Percentiles rank a stretch among this genome's conserved stretches.
Evolutionary conservation across 176 grass and related monocot species (phyloP).

Genomic region (Melocanna baccifera): DNA sequence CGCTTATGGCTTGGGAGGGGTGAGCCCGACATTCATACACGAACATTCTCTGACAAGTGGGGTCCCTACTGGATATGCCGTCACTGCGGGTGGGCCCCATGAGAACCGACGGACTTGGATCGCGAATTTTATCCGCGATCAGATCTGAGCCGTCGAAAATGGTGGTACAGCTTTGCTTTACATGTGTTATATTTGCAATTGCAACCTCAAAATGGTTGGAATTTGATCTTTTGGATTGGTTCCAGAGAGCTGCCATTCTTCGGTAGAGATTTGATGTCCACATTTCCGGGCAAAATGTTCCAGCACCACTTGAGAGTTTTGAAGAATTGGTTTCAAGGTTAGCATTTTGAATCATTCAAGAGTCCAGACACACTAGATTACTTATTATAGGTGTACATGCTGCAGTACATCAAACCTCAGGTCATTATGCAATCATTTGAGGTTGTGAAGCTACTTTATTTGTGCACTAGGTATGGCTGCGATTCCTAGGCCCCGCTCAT

Average conservation of each 20-base stretch:
- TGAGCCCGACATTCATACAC: not conserved
- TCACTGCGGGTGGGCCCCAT: not conserved
- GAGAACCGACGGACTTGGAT: not conserved
- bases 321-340: slow-evolving; percentile 76
- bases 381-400: not conserved
- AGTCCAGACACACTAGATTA: not conserved
- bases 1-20: not conserved
- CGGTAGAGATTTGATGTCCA: slow-evolving; percentile 79
- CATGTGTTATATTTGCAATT: not conserved
- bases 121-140: not conserved
- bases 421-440: not conserved
- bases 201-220: not conserved
- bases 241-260: slow-evolving; percentile 64
- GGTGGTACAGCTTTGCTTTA: not conserved
- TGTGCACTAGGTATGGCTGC: slow-evolving; percentile 61
- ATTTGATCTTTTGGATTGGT: not conserved
- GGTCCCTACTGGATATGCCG: not conserved
- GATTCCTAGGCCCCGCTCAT: no score
- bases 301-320: slow-evolving; percentile 74
- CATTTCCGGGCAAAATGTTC: slow-evolving; percentile 80
- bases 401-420: not conserved
- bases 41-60: not conserved
- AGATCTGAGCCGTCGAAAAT: not conserved
- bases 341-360: not conserved
- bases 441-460: slow-evolving; percentile 10